Conservation (phyloP, 768 basidiomycete species). For the Fistulinella prunicolor region DNA sequence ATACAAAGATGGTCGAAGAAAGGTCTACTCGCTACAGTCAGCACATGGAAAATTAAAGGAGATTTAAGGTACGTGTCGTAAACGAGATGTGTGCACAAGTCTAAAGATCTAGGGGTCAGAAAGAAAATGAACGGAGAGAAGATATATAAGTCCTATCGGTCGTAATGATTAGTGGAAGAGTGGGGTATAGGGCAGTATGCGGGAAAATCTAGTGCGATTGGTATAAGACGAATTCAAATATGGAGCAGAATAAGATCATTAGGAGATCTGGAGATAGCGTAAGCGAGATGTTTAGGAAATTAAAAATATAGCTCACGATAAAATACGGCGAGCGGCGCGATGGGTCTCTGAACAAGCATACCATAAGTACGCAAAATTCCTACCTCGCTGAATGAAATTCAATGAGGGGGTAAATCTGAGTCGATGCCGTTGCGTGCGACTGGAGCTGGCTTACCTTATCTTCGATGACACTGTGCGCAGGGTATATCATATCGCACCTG, state of each 20-base stretch:
- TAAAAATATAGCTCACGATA: slow-evolving; percentile 3
- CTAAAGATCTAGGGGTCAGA: background rate
- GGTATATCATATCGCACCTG: background rate
- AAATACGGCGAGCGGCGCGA: too few relatives aligned
- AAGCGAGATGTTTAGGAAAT: background rate
- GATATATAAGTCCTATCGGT: background rate
- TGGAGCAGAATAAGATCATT: background rate
- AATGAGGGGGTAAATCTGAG: background rate
- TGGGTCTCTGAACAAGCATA: too few relatives aligned
- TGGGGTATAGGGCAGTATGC: background rate
- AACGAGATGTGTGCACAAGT: background rate
- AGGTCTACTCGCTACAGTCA: slow-evolving; percentile 21
- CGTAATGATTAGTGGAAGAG: background rate
- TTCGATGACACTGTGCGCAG: slow-evolving; percentile 8
- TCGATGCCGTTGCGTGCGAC: background rate
- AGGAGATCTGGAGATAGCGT: background rate
- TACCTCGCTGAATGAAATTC: background rate
- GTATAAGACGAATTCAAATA: background rate
- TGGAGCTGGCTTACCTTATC: slow-evolving; percentile 2
- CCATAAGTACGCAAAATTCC: background rate
- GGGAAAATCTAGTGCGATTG: background rate
- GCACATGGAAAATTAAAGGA: background rate
- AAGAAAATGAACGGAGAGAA: background rate
- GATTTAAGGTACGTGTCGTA: too few relatives aligned
- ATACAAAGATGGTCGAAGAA: slow-evolving; percentile 1